Percentiles rank a stretch among this genome's conserved stretches.
These are phyloP conservation scores for Geotrichum bryndzae DNA, from an alignment of 1,139 yeast species.

Conservation along the genomic window DNA sequence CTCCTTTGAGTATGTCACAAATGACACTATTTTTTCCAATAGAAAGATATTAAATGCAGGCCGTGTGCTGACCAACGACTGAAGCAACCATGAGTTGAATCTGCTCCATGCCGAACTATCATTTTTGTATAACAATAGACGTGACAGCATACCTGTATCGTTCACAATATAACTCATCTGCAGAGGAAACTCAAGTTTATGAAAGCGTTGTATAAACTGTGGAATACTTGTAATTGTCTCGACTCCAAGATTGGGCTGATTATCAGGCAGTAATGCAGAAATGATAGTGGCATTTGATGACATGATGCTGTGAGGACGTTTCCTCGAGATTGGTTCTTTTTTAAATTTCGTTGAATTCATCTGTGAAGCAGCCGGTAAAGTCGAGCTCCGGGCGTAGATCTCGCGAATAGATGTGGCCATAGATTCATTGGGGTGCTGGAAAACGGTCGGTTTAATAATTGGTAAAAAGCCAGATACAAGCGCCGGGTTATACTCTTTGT, in stretches of 20 bases:
- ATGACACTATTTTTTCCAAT: conserved; percentile 19
- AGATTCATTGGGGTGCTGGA: conserved; percentile 30
- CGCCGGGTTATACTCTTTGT: conserved; percentile 30
- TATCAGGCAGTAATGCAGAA: conserved; percentile 21
- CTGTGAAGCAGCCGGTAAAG: background rate
- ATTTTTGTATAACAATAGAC: conserved; percentile 24
- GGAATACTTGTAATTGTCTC: conserved; percentile 22
- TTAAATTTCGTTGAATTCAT: conserved; percentile 5
- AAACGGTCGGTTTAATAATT: conserved; percentile 25
- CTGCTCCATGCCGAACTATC: conserved; percentile 25
- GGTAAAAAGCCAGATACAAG: conserved; percentile 29
- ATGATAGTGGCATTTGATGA: conserved; percentile 21
- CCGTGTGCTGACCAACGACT: conserved; percentile 8
- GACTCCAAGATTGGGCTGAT: conserved; percentile 12
- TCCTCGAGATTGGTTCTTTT: background rate
- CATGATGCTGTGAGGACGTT: conserved; percentile 16
- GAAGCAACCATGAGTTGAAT: conserved; percentile 27
- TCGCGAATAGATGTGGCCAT: conserved; percentile 10
- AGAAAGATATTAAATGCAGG: conserved; percentile 11
- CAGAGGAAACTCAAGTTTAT: conserved; percentile 25
- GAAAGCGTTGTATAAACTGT: conserved; percentile 24
- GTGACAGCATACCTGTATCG: conserved; percentile 22
- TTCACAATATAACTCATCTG: conserved; percentile 27
- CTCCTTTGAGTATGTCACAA: conserved; percentile 22
- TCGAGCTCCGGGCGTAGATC: background rate